Evolutionary conservation across 2,329 filamentous ascomycete genomes (phyloP).

Genomic region (Calcarisporium arbuscula): DNA sequence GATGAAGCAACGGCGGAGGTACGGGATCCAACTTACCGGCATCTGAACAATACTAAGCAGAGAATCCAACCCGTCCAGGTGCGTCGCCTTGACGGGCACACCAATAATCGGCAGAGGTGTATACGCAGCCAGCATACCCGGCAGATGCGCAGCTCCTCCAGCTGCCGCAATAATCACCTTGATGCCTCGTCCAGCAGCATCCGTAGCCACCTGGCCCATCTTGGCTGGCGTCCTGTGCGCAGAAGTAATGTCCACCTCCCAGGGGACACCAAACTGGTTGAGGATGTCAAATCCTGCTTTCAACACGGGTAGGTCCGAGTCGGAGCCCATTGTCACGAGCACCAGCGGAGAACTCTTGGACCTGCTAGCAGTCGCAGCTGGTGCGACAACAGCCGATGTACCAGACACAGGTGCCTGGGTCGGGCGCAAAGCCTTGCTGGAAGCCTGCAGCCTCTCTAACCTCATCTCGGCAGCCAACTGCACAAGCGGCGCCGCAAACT

Average conservation of each 20-base stretch:
- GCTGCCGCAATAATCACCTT: constrained; percentile 72
- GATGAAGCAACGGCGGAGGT: not conserved
- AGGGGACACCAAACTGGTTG: constrained; percentile 64
- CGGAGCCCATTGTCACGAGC: constrained; percentile 77
- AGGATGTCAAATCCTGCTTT: constrained; percentile 61
- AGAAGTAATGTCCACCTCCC: constrained; percentile 69
- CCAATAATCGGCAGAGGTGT: constrained; percentile 71
- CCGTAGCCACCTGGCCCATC: constrained; percentile 62
- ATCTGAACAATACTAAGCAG: constrained; percentile 71
- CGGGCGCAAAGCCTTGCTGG: constrained; percentile 30
- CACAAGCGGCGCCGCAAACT: constrained; percentile 61
- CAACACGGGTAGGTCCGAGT: constrained; percentile 67
- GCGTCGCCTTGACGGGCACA: constrained; percentile 68
- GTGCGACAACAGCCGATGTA: too few species aligned
- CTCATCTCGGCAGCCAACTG: constrained; percentile 54
- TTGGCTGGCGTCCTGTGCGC: constrained; percentile 68
- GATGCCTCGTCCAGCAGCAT: constrained; percentile 58
- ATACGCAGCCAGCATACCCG: constrained; percentile 68
- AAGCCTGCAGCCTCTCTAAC: constrained; percentile 42
- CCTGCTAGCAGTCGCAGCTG: constrained; percentile 2
- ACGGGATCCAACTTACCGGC: constrained; percentile 45
- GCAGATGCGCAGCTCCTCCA: constrained; percentile 66
- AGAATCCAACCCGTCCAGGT: constrained; percentile 65
- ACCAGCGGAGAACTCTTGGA: constrained; percentile 51
- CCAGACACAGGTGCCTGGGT: constrained; percentile 13